Percentiles rank a stretch among this genome's conserved stretches.
These are phyloP conservation scores for Chlorencoelia australis DNA, from an alignment of 2,329 filamentous ascomycete species.

Conservation along the genomic window DNA sequence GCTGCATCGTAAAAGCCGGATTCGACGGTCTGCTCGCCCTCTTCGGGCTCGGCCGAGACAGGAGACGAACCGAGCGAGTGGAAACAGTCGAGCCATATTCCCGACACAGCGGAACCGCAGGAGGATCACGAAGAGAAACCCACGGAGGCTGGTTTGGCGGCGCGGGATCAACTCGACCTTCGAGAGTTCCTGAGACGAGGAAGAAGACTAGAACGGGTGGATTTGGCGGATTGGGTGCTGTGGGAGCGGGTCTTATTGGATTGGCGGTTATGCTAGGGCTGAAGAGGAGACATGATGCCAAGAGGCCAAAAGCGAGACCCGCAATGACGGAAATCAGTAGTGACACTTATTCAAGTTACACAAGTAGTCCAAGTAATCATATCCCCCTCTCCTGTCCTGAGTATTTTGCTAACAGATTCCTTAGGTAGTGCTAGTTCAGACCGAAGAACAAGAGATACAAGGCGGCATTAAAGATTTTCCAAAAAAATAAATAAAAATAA, in stretches of 20 bases:
- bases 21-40: conserved; percentile 50
- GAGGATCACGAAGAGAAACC: conserved; percentile 17
- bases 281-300: conserved; percentile 22
- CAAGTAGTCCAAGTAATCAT: conserved; percentile 26
- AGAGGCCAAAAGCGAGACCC: conserved; percentile 13
- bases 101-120: conserved; percentile 33
- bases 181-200: conserved; percentile 32
- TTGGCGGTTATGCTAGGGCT: conserved; percentile 24
- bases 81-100: conserved; percentile 53
- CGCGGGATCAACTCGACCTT: conserved; percentile 32
- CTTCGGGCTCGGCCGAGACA: conserved; percentile 48
- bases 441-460: conserved; percentile 20
- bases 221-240: conserved; percentile 41
- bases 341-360: conserved; percentile 26
- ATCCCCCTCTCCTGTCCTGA: neutral
- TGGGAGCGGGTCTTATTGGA: conserved; percentile 24
- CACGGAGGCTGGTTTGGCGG: conserved; percentile 47
- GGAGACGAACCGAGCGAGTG: conserved; percentile 38
- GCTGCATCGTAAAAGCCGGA: conserved; percentile 55
- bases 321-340: conserved; percentile 20
- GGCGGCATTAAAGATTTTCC: no score
- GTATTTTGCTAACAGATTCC: conserved; percentile 9
- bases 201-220: conserved; percentile 45
- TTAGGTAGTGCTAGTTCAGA: conserved; percentile 25
- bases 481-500: no score